Base-by-base conservation (phyloP, 2,329 filamentous ascomycete species). In the Domatiomyces catenatus region DNA sequence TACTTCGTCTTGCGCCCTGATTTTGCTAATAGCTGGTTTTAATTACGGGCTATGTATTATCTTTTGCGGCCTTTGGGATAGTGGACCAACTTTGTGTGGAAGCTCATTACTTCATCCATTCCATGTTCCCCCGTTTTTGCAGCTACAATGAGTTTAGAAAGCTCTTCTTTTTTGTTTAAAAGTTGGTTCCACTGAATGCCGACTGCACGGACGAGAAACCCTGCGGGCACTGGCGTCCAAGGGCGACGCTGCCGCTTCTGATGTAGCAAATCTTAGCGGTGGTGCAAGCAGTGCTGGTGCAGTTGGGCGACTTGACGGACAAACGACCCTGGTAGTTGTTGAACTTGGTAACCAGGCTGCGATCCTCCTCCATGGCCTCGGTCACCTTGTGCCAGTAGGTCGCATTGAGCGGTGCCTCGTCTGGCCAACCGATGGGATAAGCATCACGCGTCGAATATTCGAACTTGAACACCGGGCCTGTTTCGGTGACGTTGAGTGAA, bases 351-450 rank as follows among this genome's bases (percentile, higher is more conserved):
- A 75, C 74, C n/a, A 80, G 64, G 2, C 59, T 66, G 2, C 64
- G 61, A 49, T 79, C 69, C 24, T 56, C 62, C 59, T 75, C 73
- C 75, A 79, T 79, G 1, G 71, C 73, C 56, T 76, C 75, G 0
- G 75, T 79, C 3, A 79, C 72, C 10, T 62, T 62, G 52, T 79
- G 75, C 76, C 76, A 79, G 60, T 78, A 80, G 0, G 74, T 78
- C 0, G 73, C 75, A 53, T 79, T 78, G 39, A 79, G 61, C 2
- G 76, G 76, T 0, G 71, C 74, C 44, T 67, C 59, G 1, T 52
- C 56, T 2, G 72, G 69, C 73, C 74, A 76, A 2, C 58, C 59
- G 1, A 69, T 66, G 0, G 67, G 65, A 50, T 76, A 77, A 0
- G 69, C 65, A 2, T 75, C 69, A 2, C 74, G 66, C 0, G 74